Conservation (phyloP, 257 asterid genomes). For the Penstemon newberryi region DNA sequence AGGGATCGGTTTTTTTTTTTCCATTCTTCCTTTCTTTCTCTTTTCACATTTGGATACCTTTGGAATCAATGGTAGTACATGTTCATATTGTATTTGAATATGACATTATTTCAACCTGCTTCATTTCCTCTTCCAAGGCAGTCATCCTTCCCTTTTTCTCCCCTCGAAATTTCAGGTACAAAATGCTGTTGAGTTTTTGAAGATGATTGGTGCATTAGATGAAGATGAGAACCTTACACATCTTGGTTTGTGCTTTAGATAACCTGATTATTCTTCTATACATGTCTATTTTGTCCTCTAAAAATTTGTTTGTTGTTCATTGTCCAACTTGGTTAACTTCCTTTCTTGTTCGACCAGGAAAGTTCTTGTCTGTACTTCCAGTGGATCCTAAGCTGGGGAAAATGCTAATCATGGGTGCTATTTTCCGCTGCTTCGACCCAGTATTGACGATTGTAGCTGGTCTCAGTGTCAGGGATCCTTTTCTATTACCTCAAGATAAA, state of each 20-base stretch:
- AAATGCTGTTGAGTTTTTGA: constrained; percentile 93
- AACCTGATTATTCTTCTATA: constrained; percentile 19
- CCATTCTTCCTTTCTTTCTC: not conserved
- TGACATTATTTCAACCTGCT: constrained; percentile 21
- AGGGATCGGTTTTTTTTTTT: not conserved
- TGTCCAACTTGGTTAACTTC: constrained; percentile 19
- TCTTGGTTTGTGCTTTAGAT: constrained; percentile 62
- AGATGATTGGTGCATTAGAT: constrained; percentile 96
- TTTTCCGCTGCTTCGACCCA: constrained; percentile 91
- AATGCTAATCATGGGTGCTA: constrained; percentile 95
- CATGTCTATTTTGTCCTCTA: constrained; percentile 20
- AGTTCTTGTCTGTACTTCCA: constrained; percentile 84
- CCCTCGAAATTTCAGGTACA: constrained; percentile 63
- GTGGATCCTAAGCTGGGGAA: constrained; percentile 99
- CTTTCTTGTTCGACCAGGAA: constrained; percentile 54
- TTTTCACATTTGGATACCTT: not conserved
- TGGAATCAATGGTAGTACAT: constrained; percentile 6
- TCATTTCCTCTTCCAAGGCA: constrained; percentile 18
- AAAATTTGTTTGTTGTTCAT: constrained; percentile 7
- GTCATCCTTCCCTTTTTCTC: constrained; percentile 6
- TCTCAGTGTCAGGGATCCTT: constrained; percentile 96
- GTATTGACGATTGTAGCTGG: constrained; percentile 92
- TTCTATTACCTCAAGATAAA: constrained; percentile 93
- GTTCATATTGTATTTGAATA: constrained; percentile 8
- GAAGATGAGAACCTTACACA: constrained; percentile 90